Evolutionary conservation across 805 yeast species (phyloP).

Genomic region (Saturnispora diversa): DNA sequence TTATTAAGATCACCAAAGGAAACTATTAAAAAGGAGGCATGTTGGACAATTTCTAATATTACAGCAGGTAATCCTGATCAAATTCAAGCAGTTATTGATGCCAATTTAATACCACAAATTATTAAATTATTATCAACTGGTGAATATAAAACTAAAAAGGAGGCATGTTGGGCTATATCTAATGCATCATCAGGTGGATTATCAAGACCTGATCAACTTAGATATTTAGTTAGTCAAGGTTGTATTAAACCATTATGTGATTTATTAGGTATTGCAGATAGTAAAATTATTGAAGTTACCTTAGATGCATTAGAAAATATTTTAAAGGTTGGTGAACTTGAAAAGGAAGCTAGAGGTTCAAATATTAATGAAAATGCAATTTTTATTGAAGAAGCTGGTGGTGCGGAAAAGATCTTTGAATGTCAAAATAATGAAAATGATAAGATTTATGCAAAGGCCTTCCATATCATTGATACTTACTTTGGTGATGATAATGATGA

Average conservation of each 20-base stretch:
- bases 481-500: constrained; percentile 78
- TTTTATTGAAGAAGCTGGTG: constrained; percentile 95
- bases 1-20: constrained; percentile 81
- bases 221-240: constrained; percentile 89
- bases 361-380: constrained; percentile 79
- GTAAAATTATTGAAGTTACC: constrained; percentile 88
- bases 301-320: constrained; percentile 93
- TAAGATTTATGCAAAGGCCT: constrained; percentile 87
- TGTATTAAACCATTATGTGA: constrained; percentile 97
- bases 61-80: constrained; percentile 96
- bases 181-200: constrained; percentile 96
- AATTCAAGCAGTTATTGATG: constrained; percentile 93
- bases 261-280: constrained; percentile 77
- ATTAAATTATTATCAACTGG: constrained; percentile 67
- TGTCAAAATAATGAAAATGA: constrained; percentile 90
- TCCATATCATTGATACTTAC: constrained; percentile 80
- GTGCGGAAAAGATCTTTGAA: constrained; percentile 90
- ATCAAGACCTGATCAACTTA: constrained; percentile 83
- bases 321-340: constrained; percentile 88
- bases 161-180: constrained; percentile 99
- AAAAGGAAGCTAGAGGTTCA: constrained; percentile 66
- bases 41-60: constrained; percentile 97
- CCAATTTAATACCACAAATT: constrained; percentile 88
- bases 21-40: constrained; percentile 90
- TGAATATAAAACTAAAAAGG: constrained; percentile 93